Evolutionary conservation across 2,329 filamentous ascomycete species (phyloP).

Genomic region (Fusarium compactum): DNA sequence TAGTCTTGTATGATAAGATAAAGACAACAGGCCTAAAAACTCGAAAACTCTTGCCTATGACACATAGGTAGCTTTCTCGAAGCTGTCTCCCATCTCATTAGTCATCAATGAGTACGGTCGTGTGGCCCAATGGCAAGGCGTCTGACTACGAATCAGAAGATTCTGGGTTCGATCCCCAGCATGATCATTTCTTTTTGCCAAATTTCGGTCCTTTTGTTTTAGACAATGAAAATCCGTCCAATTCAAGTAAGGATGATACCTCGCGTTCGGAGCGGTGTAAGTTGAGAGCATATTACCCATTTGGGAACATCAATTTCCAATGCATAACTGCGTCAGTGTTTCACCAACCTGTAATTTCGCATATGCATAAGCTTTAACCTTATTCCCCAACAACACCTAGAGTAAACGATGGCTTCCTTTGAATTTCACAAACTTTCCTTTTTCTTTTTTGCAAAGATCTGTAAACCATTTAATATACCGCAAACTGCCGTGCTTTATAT

Average conservation of each 20-base stretch:
- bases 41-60: background rate
- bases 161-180: constrained; percentile 40
- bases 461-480: background rate
- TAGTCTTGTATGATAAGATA: too few species aligned
- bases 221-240: background rate
- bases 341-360: background rate
- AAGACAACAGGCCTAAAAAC: too few species aligned
- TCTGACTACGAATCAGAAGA: constrained; percentile 41
- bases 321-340: background rate
- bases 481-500: background rate
- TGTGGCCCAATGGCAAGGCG: constrained; percentile 39
- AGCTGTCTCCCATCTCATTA: background rate
- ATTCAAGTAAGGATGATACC: too few species aligned
- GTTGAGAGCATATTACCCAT: background rate
- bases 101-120: constrained; percentile 19
- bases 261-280: background rate
- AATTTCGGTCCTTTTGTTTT: too few species aligned
- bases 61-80: background rate
- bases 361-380: background rate
- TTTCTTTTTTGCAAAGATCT: background rate
- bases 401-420: background rate
- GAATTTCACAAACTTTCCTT: background rate
- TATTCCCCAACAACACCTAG: too few species aligned
- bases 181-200: constrained; percentile 26
- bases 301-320: background rate